Base-by-base conservation (phyloP, 352 stramenopile species). In the Phytophthora sp. region DNA sequence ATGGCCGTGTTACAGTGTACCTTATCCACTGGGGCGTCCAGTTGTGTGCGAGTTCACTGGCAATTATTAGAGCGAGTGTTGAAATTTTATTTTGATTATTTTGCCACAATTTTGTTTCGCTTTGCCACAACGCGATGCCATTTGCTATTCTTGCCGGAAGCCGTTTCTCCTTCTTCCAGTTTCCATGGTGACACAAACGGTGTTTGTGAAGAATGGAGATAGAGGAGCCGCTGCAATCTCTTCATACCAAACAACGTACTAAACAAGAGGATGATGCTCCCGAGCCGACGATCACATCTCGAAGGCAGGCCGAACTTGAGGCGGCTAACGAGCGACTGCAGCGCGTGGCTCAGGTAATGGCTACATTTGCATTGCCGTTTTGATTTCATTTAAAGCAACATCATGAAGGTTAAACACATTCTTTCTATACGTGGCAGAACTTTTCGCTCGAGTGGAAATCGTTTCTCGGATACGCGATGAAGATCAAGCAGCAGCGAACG, bases 371-470 rank as follows among this genome's bases (percentile, higher is more conserved):
- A 15, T 3, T 31, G 21, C 20, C 7, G 13, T 41, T 42, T 41
- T n/a, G n/a, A n/a, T n/a, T n/a, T n/a, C n/a, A n/a, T n/a, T n/a
- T n/a, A n/a, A n/a, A n/a, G n/a, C n/a, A n/a, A 15, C 5, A 16
- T 33, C 20, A 41, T 44, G 1, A 7, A 41, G 21, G 29, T 29
- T 30, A n/a, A n/a, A 27, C 11, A 7, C 7, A 44, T 57, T 35
- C 11, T 21, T 41, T 26, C 30, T 8, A 21, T 38, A 45, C 46
- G 13, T 46, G 16, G 0, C 33, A 86, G 72, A 77, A 85, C 66
- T 89, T 89, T 44, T 82, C 80, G 30, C 18, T 72, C 20, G 80
- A 89, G 58, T 89, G 80, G 80, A 86, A 85, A 41, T 60, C 77
- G 8, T 86, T 88, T 51, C 62, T 88, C 16, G 62, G 65, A 33